A percentile compares a stretch with the other conserved stretches of the same genome.
Conservation (phyloP, 306 rosid genomes). For the Lathyrus tuberosus region DNA sequence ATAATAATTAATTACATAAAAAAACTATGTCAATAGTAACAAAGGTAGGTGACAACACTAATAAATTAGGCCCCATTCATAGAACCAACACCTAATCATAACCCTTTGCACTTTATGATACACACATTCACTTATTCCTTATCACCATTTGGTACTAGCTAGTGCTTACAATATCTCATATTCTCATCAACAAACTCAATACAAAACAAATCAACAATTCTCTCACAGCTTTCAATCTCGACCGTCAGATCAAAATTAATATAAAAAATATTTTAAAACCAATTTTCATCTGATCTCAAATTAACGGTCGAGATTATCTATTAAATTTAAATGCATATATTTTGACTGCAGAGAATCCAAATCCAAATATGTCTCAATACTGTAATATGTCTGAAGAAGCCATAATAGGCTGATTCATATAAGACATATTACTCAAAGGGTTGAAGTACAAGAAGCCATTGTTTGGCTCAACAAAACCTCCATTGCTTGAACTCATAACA, state of each 20-base stretch:
- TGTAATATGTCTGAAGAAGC: conserved; percentile 64
- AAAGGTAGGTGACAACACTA: conserved; percentile 27
- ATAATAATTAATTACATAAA: background rate
- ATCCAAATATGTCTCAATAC: conserved; percentile 37
- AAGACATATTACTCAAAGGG: conserved; percentile 49
- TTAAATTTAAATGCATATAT: background rate
- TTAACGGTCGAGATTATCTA: background rate
- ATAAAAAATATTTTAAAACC: no score
- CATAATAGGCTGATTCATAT: conserved; percentile 66
- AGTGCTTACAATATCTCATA: conserved; percentile 37
- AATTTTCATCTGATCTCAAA: background rate
- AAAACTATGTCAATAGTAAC: conserved; percentile 28
- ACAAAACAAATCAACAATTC: conserved; percentile 15
- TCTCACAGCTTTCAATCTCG: background rate
- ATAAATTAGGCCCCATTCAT: conserved; percentile 46
- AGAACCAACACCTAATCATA: conserved; percentile 37
- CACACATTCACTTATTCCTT: conserved; percentile 50
- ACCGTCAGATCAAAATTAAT: background rate
- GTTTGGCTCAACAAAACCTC: conserved; percentile 45
- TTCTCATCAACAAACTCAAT: conserved; percentile 38
- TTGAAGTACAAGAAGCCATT: conserved; percentile 56
- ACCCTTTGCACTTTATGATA: conserved; percentile 21
- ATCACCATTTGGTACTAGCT: conserved; percentile 29
- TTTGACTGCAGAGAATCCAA: background rate
- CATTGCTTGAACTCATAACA: conserved; percentile 48